Evolutionary conservation across 2,329 filamentous ascomycete genomes (phyloP), one percentile per base, ranked within the genome.

Genomic region (Fusarium pseudograminearum): DNA sequence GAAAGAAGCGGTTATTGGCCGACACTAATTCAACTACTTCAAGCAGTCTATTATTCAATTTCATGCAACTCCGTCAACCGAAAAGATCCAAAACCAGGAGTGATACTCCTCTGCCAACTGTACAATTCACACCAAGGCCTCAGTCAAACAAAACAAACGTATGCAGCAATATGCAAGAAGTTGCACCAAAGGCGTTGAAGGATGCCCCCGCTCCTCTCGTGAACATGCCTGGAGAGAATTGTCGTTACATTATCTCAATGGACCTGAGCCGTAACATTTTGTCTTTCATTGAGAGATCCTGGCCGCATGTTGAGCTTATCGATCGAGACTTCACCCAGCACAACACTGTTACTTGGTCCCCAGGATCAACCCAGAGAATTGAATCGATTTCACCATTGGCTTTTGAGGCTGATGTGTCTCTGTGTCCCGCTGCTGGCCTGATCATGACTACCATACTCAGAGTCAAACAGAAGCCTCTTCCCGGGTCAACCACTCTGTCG

Each of bases 401-500:
- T 2, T 79, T 82, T 8, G 91, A 93, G 76, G 90, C 92, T 4
- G 94, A 97, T 72, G 78, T 97, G 5, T 86, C 91, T 2, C 73
- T 94, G 7, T 92, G 92, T 0, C 89, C 92, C 0, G 83, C 82
- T 0, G 88, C 86, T 0, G 93, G 92, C 0, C 80, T 97, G 4
- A 78, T 97, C 1, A 75, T 92, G 22, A 92, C 92, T 1, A 92
- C 87, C 0, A 80, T 94, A 7, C 87, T 94, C 65, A 89, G 90
- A 69, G 84, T 91, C 28, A 91, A 90, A 44, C 94, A 97, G 73
- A 87, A 85, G 48, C 83, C 90, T 4, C 82, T 94, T 0, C 92
- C 93, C 0, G 77, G 78, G 2, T 76, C 77, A 8, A 81, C 78
- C 11, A 66, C 73, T 0, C 76, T 80, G 36, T 80, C 83, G 5